A percentile compares a stretch with the other conserved stretches of the same genome.
phyloP scores from a whole-genome alignment of 2,329 filamentous ascomycete species.

The Aspergillus sp. region DNA sequence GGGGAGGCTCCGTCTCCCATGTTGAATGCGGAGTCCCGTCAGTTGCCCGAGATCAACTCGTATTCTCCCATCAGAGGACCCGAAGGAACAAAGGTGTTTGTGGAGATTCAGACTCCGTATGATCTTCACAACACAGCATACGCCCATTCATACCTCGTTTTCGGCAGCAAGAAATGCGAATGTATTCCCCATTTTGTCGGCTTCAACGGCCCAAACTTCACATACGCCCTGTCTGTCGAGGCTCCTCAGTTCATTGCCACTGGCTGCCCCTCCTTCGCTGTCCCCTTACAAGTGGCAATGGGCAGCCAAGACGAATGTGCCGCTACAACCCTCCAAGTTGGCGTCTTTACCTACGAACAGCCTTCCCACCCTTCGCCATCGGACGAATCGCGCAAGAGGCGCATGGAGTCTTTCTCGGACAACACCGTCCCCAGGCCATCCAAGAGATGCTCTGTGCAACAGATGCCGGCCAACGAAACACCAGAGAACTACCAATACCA shows the following conservation, averaged over 20 bases:
- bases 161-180: conserved; percentile 71
- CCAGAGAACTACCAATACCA: conserved; percentile 54
- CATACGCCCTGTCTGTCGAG: conserved; percentile 68
- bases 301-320: conserved; percentile 52
- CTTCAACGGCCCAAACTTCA: conserved; percentile 55
- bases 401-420: conserved; percentile 49
- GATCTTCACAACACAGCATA: conserved; percentile 61
- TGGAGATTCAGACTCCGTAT: conserved; percentile 71
- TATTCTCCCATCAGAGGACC: conserved; percentile 66
- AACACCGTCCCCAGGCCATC: conserved; percentile 43
- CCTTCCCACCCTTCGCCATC: conserved; percentile 34
- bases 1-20: conserved; percentile 64
- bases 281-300: conserved; percentile 57
- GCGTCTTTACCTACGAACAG: conserved; percentile 59
- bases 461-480: conserved; percentile 45
- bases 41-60: conserved; percentile 61
- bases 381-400: conserved; percentile 51
- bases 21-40: conserved; percentile 57
- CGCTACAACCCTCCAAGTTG: conserved; percentile 51
- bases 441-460: conserved; percentile 44
- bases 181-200: conserved; percentile 60
- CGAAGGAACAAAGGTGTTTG: conserved; percentile 64
- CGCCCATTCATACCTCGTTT: conserved; percentile 60
- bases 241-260: conserved; percentile 63
- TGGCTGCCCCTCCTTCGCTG: conserved; percentile 50